Evolutionary conservation across 352 stramenopile genomes (phyloP), one percentile per base, ranked within the genome.

Genomic region (Phytopythium helicoides): DNA sequence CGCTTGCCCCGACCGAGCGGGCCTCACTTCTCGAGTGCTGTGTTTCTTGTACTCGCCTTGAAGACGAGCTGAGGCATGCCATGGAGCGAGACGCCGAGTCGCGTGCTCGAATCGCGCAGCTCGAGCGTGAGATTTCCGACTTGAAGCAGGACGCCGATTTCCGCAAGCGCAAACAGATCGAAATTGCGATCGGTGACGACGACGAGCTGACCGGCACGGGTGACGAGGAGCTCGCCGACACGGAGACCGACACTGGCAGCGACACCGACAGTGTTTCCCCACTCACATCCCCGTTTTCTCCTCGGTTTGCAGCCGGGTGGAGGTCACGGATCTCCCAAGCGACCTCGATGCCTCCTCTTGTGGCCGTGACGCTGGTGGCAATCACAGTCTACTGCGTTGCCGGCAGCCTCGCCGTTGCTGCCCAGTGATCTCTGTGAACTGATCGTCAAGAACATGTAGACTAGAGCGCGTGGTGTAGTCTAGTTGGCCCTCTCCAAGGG

Each of bases 181-280:
- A 25, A 23, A 35, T 26, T 23, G 15, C 1, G 23, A 47, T 54
- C 51, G 9, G 57, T 61, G 48, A 59, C 71, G 53, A 64, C 72
- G 56, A 75, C 56, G n/a, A 68, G 83, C 15, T 63, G 76, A 19
- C 60, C 76, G 39, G 60, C 75, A 15, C 75, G 76, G 52, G 33
- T 21, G 33, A 48, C 23, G 49, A 48, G n/a, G 28, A 51, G 31
- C 25, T 53, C 31, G 47, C 34, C 34, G 47, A 53, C 34, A 34
- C 47, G 26, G 44, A 51, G 12, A 22, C 26, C 26, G 45, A 51
- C 47, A 53, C 47, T 21, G 31, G 14, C 4, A 53, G 47, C 47
- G 47, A 53, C 18, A 44, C 47, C 19, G 47, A 53, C 34, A 53
- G 47, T 33, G 47, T 44, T 31, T 53, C 47, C 14, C 47, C 47